A percentile compares a stretch with the other conserved stretches of the same genome.
Evolutionary conservation across 352 stramenopile species (phyloP).

Genomic region (Aphanomyces euteiches): DNA sequence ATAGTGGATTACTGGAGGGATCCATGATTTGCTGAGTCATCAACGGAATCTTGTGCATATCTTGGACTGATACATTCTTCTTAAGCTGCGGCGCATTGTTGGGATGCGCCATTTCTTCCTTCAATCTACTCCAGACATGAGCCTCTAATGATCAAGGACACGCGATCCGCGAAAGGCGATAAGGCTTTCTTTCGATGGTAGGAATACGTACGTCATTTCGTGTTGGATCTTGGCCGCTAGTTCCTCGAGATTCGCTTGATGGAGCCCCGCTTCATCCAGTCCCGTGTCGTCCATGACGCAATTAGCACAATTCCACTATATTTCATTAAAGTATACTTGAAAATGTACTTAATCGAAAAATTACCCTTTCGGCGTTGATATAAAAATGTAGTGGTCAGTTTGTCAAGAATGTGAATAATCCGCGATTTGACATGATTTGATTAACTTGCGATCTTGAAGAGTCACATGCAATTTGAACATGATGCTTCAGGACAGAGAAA

Average conservation of each 20-base stretch:
- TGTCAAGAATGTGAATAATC: too few relatives aligned
- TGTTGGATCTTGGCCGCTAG: slow-evolving; percentile 7
- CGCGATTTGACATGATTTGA: too few relatives aligned
- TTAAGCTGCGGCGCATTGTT: slow-evolving; percentile 17
- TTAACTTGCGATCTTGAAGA: too few relatives aligned
- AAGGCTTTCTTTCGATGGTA: neutral
- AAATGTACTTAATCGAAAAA: too few relatives aligned
- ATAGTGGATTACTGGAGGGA: slow-evolving; percentile 39
- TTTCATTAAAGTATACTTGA: too few relatives aligned
- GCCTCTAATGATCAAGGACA: neutral
- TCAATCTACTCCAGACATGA: neutral
- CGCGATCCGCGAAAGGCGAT: neutral
- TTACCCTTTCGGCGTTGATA: too few relatives aligned
- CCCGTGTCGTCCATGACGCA: neutral
- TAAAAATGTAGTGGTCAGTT: too few relatives aligned
- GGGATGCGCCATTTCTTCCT: neutral
- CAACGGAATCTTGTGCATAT: slow-evolving; percentile 38
- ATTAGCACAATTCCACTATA: too few relatives aligned
- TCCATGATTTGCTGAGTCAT: slow-evolving; percentile 29
- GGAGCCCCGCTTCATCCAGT: neutral
- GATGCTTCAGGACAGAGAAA: too few relatives aligned
- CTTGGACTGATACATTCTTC: slow-evolving; percentile 28
- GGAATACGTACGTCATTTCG: slow-evolving; percentile 2
- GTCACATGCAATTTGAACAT: too few relatives aligned
- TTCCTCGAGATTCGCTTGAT: slow-evolving; percentile 10